phyloP scores from a whole-genome alignment of 1,284 basidiomycete species.

The Irpex sp. region DNA sequence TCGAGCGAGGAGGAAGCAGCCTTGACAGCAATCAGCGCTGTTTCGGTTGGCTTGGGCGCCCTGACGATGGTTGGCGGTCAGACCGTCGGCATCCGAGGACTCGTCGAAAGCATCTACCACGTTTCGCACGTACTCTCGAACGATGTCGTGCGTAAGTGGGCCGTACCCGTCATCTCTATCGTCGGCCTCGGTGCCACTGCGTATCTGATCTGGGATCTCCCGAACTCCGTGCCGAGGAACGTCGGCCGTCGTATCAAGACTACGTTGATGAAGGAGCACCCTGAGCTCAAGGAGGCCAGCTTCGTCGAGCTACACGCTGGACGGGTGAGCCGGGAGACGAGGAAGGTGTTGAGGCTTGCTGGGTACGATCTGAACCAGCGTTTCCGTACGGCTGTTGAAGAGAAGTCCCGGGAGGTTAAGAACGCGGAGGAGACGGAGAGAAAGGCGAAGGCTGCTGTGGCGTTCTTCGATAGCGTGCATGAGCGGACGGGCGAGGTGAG shows the following conservation, averaged over 20 bases:
- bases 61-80: conserved; percentile 85
- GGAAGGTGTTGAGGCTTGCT: conserved; percentile 92
- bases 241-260: conserved; percentile 77
- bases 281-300: conserved; percentile 36
- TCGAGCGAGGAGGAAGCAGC: conserved; percentile 46
- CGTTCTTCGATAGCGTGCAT: conserved; percentile 66
- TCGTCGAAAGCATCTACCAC: conserved; percentile 76
- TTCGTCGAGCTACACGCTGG: conserved; percentile 73
- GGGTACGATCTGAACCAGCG: conserved; percentile 89
- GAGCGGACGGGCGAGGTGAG: conserved; percentile 57
- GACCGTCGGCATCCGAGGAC: conserved; percentile 71
- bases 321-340: conserved; percentile 81
- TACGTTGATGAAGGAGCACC: conserved; percentile 45
- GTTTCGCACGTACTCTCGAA: conserved; percentile 81
- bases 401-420: conserved; percentile 72
- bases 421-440: conserved; percentile 73
- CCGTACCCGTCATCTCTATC: conserved; percentile 80
- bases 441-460: conserved; percentile 68
- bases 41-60: conserved; percentile 81
- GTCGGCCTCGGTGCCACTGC: conserved; percentile 72
- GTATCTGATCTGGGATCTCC: conserved; percentile 89
- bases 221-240: conserved; percentile 88
- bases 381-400: conserved; percentile 81
- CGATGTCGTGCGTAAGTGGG: conserved; percentile 84
- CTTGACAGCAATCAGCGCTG: conserved; percentile 68